Percentiles rank a stretch among this genome's conserved stretches.
phyloP scores from a whole-genome alignment of 208 protist species.

The Trypanosoma platydactyli region DNA sequence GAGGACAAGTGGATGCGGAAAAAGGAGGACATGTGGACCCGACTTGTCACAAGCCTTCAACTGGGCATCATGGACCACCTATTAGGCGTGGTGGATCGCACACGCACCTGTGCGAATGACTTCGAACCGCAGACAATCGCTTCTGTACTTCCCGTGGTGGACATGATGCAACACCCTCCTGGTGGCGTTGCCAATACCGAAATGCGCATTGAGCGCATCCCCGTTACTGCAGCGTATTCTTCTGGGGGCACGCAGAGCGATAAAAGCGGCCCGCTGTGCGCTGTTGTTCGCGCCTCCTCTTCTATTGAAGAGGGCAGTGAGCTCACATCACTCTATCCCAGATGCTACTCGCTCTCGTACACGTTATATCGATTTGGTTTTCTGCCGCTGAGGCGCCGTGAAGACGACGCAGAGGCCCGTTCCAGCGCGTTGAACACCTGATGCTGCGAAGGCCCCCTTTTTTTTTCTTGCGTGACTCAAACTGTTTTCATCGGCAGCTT shows the following conservation, averaged over 20 bases:
- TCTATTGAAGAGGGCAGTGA: slow-evolving; percentile 51
- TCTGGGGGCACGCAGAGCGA: neutral
- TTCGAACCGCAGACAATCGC: slow-evolving; percentile 40
- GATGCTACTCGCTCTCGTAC: slow-evolving; percentile 68
- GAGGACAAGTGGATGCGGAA: slow-evolving; percentile 20
- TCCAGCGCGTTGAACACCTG: no score
- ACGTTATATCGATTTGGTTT: slow-evolving; percentile 70
- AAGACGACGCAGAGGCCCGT: slow-evolving; percentile 20
- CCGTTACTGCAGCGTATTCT: neutral
- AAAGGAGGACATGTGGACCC: slow-evolving; percentile 32
- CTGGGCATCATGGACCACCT: slow-evolving; percentile 35
- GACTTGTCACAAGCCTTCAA: slow-evolving; percentile 35
- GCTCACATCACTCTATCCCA: slow-evolving; percentile 47
- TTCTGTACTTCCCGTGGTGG: slow-evolving; percentile 53
- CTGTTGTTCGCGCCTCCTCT: slow-evolving; percentile 38
- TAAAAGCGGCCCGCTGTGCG: slow-evolving; percentile 11
- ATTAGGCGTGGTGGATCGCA: slow-evolving; percentile 36
- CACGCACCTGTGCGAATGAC: slow-evolving; percentile 33
- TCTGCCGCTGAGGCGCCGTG: slow-evolving; percentile 40
- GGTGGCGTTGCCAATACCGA: slow-evolving; percentile 41
- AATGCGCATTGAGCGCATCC: slow-evolving; percentile 30
- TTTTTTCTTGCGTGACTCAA: no score
- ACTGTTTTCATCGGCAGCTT: no score
- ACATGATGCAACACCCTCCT: slow-evolving; percentile 54
- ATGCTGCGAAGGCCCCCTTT: no score